Conservation (phyloP, 2,329 filamentous ascomycete genomes). For the Aspergillus quadrilineatus region DNA sequence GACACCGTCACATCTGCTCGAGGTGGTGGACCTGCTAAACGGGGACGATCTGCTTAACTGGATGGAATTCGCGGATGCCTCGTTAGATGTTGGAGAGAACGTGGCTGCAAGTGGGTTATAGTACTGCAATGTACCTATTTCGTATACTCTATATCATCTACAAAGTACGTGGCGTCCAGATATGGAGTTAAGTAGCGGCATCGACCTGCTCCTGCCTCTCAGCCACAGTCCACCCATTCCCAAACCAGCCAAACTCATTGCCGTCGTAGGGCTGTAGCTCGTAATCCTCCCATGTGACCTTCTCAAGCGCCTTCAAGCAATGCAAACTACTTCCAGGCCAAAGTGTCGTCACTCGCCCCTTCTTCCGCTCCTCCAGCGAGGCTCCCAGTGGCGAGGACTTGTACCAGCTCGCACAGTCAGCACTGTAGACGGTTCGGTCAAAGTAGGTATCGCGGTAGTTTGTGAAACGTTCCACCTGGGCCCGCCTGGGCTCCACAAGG, state of each 20-base stretch:
- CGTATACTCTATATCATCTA: background rate
- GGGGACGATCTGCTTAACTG: conserved; percentile 1
- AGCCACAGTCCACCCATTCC: conserved; percentile 5
- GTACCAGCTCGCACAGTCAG: conserved; percentile 8
- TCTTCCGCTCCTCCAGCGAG: background rate
- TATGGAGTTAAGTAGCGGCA: background rate
- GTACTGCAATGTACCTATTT: background rate
- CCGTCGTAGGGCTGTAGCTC: conserved; percentile 1
- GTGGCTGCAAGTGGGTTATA: background rate
- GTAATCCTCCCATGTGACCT: conserved; percentile 7
- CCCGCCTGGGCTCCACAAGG: background rate
- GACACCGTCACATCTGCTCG: conserved; percentile 4
- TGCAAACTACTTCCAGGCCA: conserved; percentile 9
- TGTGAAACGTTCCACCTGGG: background rate
- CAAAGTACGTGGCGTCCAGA: background rate
- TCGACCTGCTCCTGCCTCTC: background rate
- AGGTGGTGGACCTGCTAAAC: conserved; percentile 3
- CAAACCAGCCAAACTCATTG: conserved; percentile 7
- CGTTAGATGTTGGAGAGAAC: background rate
- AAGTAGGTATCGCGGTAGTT: conserved; percentile 2
- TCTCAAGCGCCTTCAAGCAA: background rate
- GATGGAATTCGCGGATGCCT: background rate
- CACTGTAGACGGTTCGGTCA: conserved; percentile 4
- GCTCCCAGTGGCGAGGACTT: background rate
- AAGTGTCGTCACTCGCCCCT: background rate